Conservation (phyloP, 352 stramenopile genomes). For the Phytophthora brassicae region DNA sequence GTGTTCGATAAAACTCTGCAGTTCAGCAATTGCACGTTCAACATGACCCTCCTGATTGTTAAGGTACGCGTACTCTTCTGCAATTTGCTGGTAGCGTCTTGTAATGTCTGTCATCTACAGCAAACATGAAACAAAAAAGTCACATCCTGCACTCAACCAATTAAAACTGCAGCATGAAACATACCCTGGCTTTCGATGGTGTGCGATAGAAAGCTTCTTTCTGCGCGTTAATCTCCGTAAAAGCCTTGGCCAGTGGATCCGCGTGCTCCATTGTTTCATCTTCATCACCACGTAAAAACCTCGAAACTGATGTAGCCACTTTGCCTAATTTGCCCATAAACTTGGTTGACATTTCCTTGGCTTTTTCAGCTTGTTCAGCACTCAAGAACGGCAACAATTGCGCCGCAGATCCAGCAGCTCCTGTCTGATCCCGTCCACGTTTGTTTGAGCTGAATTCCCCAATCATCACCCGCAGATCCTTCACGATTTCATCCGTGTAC, state of each 20-base stretch:
- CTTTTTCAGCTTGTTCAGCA: slow-evolving; percentile 69
- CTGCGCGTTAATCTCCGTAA: slow-evolving; percentile 54
- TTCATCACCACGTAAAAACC: slow-evolving; percentile 70
- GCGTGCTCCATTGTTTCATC: slow-evolving; percentile 37
- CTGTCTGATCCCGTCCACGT: slow-evolving; percentile 32
- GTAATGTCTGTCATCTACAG: slow-evolving; percentile 78
- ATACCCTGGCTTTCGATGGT: slow-evolving; percentile 64
- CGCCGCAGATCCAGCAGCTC: slow-evolving; percentile 24
- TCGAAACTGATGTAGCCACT: slow-evolving; percentile 58
- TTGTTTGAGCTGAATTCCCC: slow-evolving; percentile 37
- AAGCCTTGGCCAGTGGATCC: slow-evolving; percentile 42
- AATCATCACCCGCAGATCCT: slow-evolving; percentile 70
- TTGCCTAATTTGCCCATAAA: slow-evolving; percentile 75
- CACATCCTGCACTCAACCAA: background rate
- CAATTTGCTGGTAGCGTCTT: slow-evolving; percentile 67
- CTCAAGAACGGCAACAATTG: slow-evolving; percentile 72
- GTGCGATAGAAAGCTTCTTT: slow-evolving; percentile 73
- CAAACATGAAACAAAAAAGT: background rate
- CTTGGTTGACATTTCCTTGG: slow-evolving; percentile 82
- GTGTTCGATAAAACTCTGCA: slow-evolving; percentile 80
- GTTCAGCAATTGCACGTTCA: slow-evolving; percentile 68
- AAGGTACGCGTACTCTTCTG: slow-evolving; percentile 63
- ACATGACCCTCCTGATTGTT: slow-evolving; percentile 68
- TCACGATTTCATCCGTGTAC: slow-evolving; percentile 72
- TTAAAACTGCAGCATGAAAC: slow-evolving; percentile 7